Base-by-base conservation (phyloP, 345 rosid species). In the Gossypium longicalyx region DNA sequence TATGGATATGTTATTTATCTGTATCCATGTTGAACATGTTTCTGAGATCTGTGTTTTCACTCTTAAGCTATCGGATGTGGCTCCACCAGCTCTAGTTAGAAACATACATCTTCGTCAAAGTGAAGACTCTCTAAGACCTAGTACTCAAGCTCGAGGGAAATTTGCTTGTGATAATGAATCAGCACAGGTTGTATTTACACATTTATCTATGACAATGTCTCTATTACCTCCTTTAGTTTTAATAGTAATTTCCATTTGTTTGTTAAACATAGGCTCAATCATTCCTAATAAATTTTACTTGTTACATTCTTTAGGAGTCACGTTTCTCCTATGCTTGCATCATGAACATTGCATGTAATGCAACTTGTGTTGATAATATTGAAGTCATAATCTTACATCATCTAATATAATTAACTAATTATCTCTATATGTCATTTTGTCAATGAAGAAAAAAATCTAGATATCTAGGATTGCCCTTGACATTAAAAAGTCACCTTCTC, bases 61-160 rank as follows among this genome's bases (percentile, higher is more conserved):
- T 70, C 74, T 85, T 82, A 90, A 94, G 97, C 81, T 87, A 72
- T 80, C 87, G 67, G 87, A 83, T 86, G 88, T 85, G 75, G 91
- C 86, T 61, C 97, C 97, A 41, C 89, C 92, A 15, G 86, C 92
- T 62, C 81, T 85, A 60, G 77, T 82, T 79, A 90, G 93, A 81
- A 86, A 86, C 77, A 49, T 76, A 81, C 88, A 48, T 43, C 87
- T 64, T 75, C 48, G 65, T 58, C 70, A 48, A 70, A 81, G 68
- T 47, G 97, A 90, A 75, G 86, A 80, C 83, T 83, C 83, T 58
- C 71, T 85, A 74, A 85, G 78, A 79, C 82, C 88, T 54, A 85
- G 76, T 67, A 83, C 85, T 77, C 94, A 80, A 78, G 94, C 89
- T 69, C 84, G 83, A 80, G 85, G 85, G 77, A 86, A 90, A 77